A percentile compares a stretch with the other conserved stretches of the same genome.
These are phyloP conservation scores for Suillus tomentosus DNA, from an alignment of 768 basidiomycete species.

Conservation along the genomic window DNA sequence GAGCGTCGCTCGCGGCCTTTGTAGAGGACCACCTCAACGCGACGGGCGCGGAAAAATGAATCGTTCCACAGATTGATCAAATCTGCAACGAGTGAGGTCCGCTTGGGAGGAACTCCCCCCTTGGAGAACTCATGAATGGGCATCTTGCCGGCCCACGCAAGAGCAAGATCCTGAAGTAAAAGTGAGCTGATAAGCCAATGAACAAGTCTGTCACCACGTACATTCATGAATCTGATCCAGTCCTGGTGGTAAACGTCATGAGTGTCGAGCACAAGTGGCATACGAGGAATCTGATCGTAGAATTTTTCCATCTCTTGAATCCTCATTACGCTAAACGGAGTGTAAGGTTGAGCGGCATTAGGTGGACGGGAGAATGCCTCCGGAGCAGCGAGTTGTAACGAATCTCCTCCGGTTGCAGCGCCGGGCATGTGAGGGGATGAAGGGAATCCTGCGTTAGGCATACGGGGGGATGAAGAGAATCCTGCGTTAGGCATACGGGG, in stretches of 20 bases:
- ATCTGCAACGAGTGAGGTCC: constrained; percentile 63
- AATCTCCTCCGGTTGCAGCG: constrained; percentile 26
- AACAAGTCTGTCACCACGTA: constrained; percentile 33
- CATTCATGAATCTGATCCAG: constrained; percentile 80
- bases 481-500: constrained; percentile 29
- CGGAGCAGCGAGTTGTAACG: constrained; percentile 54
- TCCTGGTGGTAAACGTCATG: constrained; percentile 81
- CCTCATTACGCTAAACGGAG: constrained; percentile 69
- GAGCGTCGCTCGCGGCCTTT: constrained; percentile 78
- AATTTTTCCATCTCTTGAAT: constrained; percentile 80
- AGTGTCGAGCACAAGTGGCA: constrained; percentile 70
- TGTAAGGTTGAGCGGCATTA: constrained; percentile 66
- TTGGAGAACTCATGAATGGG: constrained; percentile 57
- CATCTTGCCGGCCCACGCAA: constrained; percentile 77
- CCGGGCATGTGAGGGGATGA: constrained; percentile 33
- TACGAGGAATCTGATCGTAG: constrained; percentile 62
- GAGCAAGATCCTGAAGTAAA: constrained; percentile 59
- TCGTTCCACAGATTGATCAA: constrained; percentile 80
- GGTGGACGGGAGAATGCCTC: constrained; percentile 76
- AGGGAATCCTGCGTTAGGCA: constrained; percentile 28
- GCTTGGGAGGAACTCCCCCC: constrained; percentile 53
- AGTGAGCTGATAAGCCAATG: background rate
- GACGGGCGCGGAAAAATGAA: constrained; percentile 72
- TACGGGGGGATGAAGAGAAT: constrained; percentile 34
- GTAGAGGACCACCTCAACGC: constrained; percentile 80